phyloP scores from a whole-genome alignment of 345 rosid genomes.

The Schrenkiella parvula region DNA sequence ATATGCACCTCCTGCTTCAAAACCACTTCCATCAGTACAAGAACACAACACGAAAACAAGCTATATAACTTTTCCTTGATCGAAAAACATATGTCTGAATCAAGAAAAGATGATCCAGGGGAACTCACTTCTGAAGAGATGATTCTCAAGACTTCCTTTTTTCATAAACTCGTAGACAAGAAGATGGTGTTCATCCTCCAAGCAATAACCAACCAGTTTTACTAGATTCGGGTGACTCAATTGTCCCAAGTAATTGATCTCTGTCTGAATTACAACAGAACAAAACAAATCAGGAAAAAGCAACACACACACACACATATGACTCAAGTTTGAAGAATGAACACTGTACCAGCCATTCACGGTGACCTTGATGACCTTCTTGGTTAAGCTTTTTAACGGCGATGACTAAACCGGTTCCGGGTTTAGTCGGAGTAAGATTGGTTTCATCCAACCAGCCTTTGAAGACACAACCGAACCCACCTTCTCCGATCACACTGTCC shows the following conservation, averaged over 20 bases:
- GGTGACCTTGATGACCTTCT: constrained; percentile 93
- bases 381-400: constrained; percentile 91
- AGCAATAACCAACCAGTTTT: constrained; percentile 80
- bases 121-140: constrained; percentile 83
- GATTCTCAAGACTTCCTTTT: constrained; percentile 94
- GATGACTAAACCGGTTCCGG: constrained; percentile 82
- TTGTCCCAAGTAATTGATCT: constrained; percentile 81
- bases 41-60: neutral
- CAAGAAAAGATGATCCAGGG: neutral
- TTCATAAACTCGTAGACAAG: constrained; percentile 96
- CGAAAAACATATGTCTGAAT: neutral
- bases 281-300: neutral
- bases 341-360: constrained; percentile 87
- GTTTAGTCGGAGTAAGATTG: constrained; percentile 57
- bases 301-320: neutral
- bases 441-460: constrained; percentile 95
- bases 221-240: constrained; percentile 84
- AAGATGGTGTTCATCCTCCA: constrained; percentile 92
- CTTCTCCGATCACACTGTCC: constrained; percentile 92
- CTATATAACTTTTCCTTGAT: neutral
- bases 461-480: constrained; percentile 95
- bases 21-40: constrained; percentile 16
- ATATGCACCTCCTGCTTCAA: constrained; percentile 60
- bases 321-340: neutral
- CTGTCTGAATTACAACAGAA: constrained; percentile 51